Base-by-base conservation (phyloP, 345 rosid species). In the Brassica incana region DNA sequence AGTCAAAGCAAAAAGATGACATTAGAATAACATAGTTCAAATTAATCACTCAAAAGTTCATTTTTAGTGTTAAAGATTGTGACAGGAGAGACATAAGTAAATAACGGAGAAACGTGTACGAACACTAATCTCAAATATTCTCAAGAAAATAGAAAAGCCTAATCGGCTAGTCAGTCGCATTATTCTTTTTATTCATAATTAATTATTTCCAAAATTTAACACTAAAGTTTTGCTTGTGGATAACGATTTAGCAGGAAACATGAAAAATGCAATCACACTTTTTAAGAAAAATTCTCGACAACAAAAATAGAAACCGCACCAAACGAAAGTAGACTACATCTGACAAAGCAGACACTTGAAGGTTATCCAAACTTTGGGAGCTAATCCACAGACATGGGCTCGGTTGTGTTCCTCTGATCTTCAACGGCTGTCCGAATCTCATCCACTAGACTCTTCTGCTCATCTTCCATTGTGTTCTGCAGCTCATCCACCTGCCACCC, bases 401-500 rank as follows among this genome's bases (percentile, higher is more conserved):
- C 97, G 32, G 80, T 52, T n/a, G 81, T 82, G 79, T 71, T 87
- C 86, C 89, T 95, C 62, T 83, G 95, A 75, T 95, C 99, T 14
- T 48, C 56, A 0, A 48, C 56, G 56, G 56, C 16, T 85, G 89
- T 84, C 80, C 90, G 89, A 84, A 91, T 88, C 85, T 95, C 99
- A 81, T 92, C 99, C 38, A 92, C 84, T 83, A 95, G 72, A 82
- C 77, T 88, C 89, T 88, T 92, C 80, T 95, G 98, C 67, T 95
- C 98, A 78, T 92, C 98, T 83, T 92, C 99, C 71, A 95, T 85
- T 18, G 90, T 88, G 71, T 81, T 90, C 86, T 92, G 99, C 81
- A 95, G 83, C 88, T 92, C 99, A 85, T 95, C 99, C 73, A 95
- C 98, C 98, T 95, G 81, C 25, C 5, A 5, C 75, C 60, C n/a